Conservation (phyloP, 305 asterid genomes). For the Plantago coronopus region DNA sequence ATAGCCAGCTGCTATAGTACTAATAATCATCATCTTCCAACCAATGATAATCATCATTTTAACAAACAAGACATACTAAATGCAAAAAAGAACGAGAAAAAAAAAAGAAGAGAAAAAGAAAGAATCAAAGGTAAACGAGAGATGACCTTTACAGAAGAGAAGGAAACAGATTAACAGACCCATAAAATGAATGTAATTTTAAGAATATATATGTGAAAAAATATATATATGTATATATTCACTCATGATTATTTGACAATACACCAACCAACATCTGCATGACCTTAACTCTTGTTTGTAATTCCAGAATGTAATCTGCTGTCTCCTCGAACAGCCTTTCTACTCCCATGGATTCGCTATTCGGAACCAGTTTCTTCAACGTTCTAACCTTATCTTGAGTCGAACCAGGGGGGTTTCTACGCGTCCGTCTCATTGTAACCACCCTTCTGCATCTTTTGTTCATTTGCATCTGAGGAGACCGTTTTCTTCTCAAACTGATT, state of each 20-base stretch:
- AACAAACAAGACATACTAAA: background rate
- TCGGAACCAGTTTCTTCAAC: slow-evolving; percentile 64
- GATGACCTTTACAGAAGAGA: background rate
- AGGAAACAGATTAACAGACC: too few relatives aligned
- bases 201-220: background rate
- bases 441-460: slow-evolving; percentile 22
- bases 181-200: slow-evolving; percentile 1
- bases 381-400: slow-evolving; percentile 42
- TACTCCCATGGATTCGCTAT: slow-evolving; percentile 40
- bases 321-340: slow-evolving; percentile 60
- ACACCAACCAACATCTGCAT: slow-evolving; percentile 55
- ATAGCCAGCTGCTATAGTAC: slow-evolving; percentile 8
- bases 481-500: slow-evolving; percentile 8
- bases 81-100: too few relatives aligned
- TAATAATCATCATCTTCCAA: background rate
- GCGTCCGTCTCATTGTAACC: slow-evolving; percentile 31
- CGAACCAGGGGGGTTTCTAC: slow-evolving; percentile 26
- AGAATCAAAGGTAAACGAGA: background rate
- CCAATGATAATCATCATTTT: background rate
- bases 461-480: background rate
- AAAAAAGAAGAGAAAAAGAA: background rate
- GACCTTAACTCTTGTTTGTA: slow-evolving; percentile 49
- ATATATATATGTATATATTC: background rate
- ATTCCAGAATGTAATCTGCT: slow-evolving; percentile 52
- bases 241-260: slow-evolving; percentile 24